These are phyloP conservation scores for Taphrina communis DNA, from an alignment of 1,139 yeast species.

Conservation along the genomic window DNA sequence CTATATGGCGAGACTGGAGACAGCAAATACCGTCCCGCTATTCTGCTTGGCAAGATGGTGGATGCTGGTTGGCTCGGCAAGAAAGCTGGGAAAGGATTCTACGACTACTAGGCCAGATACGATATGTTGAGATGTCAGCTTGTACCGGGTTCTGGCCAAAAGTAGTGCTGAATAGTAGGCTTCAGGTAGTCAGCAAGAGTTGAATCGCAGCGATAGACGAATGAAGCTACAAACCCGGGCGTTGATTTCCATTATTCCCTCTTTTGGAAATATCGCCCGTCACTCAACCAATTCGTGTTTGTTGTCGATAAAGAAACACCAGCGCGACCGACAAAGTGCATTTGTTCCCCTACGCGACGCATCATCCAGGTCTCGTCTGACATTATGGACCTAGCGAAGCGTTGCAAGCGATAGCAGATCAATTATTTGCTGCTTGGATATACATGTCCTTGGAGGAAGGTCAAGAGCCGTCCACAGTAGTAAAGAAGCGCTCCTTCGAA, in stretches of 20 bases:
- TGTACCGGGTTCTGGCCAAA: neutral
- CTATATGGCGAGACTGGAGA: slow-evolving; percentile 55
- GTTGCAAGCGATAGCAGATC: no score
- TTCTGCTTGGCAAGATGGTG: slow-evolving; percentile 53
- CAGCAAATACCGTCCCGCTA: slow-evolving; percentile 56
- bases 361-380: no score
- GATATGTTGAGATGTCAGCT: no score
- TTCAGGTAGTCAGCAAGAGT: neutral
- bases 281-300: slow-evolving; percentile 1
- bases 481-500: slow-evolving; percentile 13
- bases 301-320: slow-evolving; percentile 5
- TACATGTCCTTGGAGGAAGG: slow-evolving; percentile 29
- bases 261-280: neutral
- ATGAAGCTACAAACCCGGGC: no score
- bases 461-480: neutral
- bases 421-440: neutral
- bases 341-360: neutral
- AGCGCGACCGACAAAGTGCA: slow-evolving; percentile 3
- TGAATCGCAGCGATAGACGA: no score
- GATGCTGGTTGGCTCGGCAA: slow-evolving; percentile 57
- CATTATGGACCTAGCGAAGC: no score
- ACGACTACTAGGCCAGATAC: slow-evolving; percentile 49
- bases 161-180: neutral
- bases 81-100: slow-evolving; percentile 56
- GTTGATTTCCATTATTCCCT: neutral